These are phyloP conservation scores for rapeseed (Brassica napus) DNA, from an alignment of 345 rosid species.

Conservation along the genomic window DNA sequence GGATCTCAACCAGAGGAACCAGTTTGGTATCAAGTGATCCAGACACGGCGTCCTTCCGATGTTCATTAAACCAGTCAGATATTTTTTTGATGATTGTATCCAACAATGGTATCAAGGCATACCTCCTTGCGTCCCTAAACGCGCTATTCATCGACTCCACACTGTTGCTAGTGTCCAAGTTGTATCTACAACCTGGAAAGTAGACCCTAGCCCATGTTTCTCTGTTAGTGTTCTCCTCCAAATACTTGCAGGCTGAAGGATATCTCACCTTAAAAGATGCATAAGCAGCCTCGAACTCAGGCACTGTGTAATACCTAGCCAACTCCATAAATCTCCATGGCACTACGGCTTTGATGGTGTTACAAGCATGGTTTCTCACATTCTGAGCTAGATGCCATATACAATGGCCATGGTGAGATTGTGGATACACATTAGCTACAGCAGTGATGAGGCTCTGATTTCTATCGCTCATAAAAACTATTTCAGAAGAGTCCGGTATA, in stretches of 20 bases:
- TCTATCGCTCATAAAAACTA: too few species aligned
- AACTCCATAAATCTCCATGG: background rate
- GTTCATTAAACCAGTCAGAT: background rate
- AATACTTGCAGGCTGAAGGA: background rate
- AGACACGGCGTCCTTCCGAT: too few species aligned
- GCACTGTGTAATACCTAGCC: background rate
- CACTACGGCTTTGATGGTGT: background rate
- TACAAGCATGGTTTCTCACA: background rate
- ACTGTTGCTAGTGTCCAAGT: too few species aligned
- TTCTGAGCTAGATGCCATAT: background rate
- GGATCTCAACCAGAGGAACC: too few species aligned
- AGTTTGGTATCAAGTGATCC: too few species aligned
- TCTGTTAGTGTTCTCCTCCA: too few species aligned
- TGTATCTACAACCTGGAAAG: too few species aligned
- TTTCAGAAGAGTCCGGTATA: too few species aligned
- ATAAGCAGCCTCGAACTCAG: background rate
- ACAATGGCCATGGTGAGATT: background rate
- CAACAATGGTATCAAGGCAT: background rate
- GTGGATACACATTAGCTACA: too few species aligned
- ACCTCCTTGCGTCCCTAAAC: background rate
- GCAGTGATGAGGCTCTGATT: too few species aligned
- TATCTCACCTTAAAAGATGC: background rate
- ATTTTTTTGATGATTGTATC: background rate
- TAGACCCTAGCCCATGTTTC: too few species aligned
- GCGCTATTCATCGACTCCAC: background rate